Base-by-base conservation (phyloP, 495 filamentous ascomycete species). In the Corynascus novoguineensis region DNA sequence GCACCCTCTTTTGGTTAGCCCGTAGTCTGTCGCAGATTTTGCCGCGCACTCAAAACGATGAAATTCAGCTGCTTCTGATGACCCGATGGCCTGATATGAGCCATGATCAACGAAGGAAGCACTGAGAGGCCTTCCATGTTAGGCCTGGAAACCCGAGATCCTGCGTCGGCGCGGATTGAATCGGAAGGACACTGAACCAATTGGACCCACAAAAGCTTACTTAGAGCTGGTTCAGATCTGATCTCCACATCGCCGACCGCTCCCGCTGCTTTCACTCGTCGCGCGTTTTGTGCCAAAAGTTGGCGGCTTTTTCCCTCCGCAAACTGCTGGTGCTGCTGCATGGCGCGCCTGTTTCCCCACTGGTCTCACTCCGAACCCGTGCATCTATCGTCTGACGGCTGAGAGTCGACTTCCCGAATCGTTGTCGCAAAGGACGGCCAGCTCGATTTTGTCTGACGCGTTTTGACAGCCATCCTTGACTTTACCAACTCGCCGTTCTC, bases 181-280 rank as follows among this genome's bases (percentile, higher is more conserved):
- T 32, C 31, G 31, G 31, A 11, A 32, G 31, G 31, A 11, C n/a
- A n/a, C n/a, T n/a, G n/a, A n/a, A n/a, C 37, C 37, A 48, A 48
- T 48, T 48, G 45, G 45, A 10, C 45, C 45, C 45, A 32, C 45
- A 48, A 47, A 44, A 46, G 11, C 15, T 9, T n/a, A n/a, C n/a
- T 48, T 31, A 17, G n/a, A 2, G 27, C 45, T 28, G 27, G 45
- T 10, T 17, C 15, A 17, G 27, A 19, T n/a, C 1, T 21, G 28
- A 3, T 10, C 45, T 48, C 45, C 45, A 48, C 45, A 32, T 21
- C 5, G n/a, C 45, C 45, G 28, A 31, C 45, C 24, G 25, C 45
- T 32, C 22, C 19, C 15, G 3, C 28, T 31, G 19, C 19, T 25
- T 24, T 12, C 22, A 22, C 22, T 22, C 19, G 41, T 22, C 45